Evolutionary conservation across 2,329 filamentous ascomycete species (phyloP), one percentile per base, ranked within the genome.

Genomic region (Alternaria sp.): DNA sequence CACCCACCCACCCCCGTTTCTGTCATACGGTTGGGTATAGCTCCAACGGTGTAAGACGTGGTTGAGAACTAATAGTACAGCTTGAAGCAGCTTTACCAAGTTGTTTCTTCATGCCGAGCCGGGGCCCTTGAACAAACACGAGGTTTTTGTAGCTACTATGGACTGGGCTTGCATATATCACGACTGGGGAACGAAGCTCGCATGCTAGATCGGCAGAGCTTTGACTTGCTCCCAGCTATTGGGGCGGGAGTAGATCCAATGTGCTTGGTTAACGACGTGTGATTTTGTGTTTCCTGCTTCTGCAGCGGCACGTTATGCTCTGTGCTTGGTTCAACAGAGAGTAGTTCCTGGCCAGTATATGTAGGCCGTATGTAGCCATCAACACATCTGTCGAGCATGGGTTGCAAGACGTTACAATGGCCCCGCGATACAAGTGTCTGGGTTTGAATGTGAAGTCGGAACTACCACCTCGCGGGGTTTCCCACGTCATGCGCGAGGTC

Each of bases 151-250:
- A 61, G 59, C 54, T 54, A 58, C 54, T 67, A 69, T 67, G n/a
- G 60, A 54, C 65, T 51, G 55, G 55, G 69, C 65, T 66, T 61
- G 45, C 54, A 60, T 54, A 62, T 60, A 59, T 58, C 51, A 62
- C 61, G 61, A 65, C 70, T 53, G 61, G 44, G 44, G 44, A 48
- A 48, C 21, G 54, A 28, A 51, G 57, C 46, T 49, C 57, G 63
- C 57, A 54, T 68, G 61, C 66, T 60, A 57, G 70, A 71, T 74
- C 68, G 65, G 66, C 69, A 49, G 61, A 65, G 68, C 70, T 69
- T 67, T 63, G 72, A 69, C 70, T 61, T 60, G 48, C 11, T 28
- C 31, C 26, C 58, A 61, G 60, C 66, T 68, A 48, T 45, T 28
- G 51, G 34, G 48, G 39, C 34, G 40, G 31, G 41, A 36, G 52